phyloP scores from a whole-genome alignment of 208 protist species.

The Leishmania gerbilli region DNA sequence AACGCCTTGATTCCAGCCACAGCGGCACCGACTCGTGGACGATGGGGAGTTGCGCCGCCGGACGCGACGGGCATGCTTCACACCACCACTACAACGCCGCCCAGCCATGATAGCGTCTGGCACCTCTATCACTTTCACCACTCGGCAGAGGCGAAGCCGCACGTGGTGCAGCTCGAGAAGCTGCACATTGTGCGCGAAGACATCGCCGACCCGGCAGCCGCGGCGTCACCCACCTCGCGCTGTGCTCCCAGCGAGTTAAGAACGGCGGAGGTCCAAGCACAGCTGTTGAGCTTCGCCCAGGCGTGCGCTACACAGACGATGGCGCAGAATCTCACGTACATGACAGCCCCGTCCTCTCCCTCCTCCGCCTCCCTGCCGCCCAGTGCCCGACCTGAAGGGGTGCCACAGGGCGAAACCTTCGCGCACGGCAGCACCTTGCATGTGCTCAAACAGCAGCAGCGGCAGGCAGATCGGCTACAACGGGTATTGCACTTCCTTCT shows the following conservation, averaged over 20 bases:
- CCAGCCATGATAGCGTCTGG: slow-evolving; percentile 8
- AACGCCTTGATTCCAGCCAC: slow-evolving; percentile 18
- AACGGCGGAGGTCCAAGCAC: neutral
- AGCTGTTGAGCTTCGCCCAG: slow-evolving; percentile 24
- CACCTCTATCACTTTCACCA: slow-evolving; percentile 29
- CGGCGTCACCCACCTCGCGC: neutral
- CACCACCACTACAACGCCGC: neutral
- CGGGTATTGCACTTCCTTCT: slow-evolving; percentile 33
- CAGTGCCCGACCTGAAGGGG: neutral
- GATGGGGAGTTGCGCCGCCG: neutral
- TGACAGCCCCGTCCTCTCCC: neutral
- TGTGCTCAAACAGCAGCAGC: slow-evolving; percentile 7
- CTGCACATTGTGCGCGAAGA: slow-evolving; percentile 9
- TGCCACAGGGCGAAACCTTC: neutral
- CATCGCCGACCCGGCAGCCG: neutral
- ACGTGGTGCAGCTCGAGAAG: slow-evolving; percentile 26
- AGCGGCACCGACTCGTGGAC: neutral
- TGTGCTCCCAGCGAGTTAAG: neutral
- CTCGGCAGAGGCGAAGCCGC: slow-evolving; percentile 19
- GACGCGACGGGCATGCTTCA: neutral
- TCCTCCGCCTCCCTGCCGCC: neutral
- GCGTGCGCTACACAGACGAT: slow-evolving; percentile 17
- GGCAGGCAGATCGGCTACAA: slow-evolving; percentile 22
- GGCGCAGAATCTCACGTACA: slow-evolving; percentile 21
- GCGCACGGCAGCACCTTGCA: neutral